Percentiles rank a stretch among this genome's conserved stretches.
phyloP scores from a whole-genome alignment of 2,329 filamentous ascomycete species.

The Claviceps sorghi region DNA sequence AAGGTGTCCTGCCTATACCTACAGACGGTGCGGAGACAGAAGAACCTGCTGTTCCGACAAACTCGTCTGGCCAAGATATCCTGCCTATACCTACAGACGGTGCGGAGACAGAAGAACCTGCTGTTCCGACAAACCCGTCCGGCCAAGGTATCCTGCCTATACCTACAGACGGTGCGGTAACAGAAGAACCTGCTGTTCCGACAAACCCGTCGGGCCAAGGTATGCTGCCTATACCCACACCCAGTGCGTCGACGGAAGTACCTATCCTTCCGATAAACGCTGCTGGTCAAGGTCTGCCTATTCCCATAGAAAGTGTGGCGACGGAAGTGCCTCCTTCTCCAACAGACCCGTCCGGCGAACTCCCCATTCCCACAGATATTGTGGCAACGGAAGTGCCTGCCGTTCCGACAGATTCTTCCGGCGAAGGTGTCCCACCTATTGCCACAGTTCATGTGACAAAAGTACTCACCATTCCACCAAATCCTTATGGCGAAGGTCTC shows the following conservation, averaged over 20 bases:
- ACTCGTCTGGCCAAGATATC: background rate
- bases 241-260: too few species aligned
- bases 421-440: background rate
- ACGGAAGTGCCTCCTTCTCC: background rate
- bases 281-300: too few species aligned
- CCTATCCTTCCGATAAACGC: too few species aligned
- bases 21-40: background rate
- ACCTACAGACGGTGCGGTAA: background rate
- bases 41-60: background rate
- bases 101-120: background rate
- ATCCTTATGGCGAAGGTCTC: too few species aligned
- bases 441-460: background rate
- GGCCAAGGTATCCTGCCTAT: background rate
- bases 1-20: background rate
- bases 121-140: background rate
- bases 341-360: too few species aligned
- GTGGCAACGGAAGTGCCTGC: background rate
- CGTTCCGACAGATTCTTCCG: background rate
- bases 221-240: background rate
- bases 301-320: too few species aligned
- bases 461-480: background rate
- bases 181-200: background rate
- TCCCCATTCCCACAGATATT: background rate
- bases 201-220: background rate
- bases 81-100: background rate